Base-by-base conservation (phyloP, 139 green algal genomes). In the Nannochloris sp. region DNA sequence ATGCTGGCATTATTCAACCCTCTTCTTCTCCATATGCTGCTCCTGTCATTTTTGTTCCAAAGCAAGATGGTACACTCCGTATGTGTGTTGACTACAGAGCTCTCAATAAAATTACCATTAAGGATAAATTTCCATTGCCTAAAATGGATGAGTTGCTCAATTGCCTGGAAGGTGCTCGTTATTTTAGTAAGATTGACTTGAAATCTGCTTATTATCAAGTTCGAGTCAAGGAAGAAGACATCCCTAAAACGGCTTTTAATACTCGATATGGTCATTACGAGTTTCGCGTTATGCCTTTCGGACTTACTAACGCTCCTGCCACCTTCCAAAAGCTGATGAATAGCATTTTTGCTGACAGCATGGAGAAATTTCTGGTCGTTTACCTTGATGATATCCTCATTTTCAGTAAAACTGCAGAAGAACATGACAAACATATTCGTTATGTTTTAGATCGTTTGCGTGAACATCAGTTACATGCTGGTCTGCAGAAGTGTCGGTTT, bases 381-480 rank as follows among this genome's bases (percentile, higher is more conserved):
- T 92, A 88, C 56, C 35, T 89, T 2, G 81, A 89, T 71, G 85
- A 92, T 54, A 80, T 89, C 9, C 33, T 86, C 0, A 51, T 89
- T 0, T 87, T 72, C 36, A 70, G n/a, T 4, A 77, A 66, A 46
- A 73, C 46, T 2, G 4, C 25, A 4, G 72, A 77, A 19, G 72
- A 85, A 8, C 81, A 88, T 42, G 2, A 62, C 3, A 0, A 71
- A 4, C 81, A 89, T 46, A 19, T 89, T 0, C 13, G 54, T 10
- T 9, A 38, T 4, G 69, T 84, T 10, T 44, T 85, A 3, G 0
- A 53, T n/a, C 19, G 32, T 4, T 30, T 84, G 19, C 4, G 1
- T 1, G 5, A 72, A 2, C 8, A 78, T 24, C 29, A 68, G 0
- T 56, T 84, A 3, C 71, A 76, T 37, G 60, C 57, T 3, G 69